Base-by-base conservation (phyloP, 768 basidiomycete species). In the Auricularia sp. region DNA sequence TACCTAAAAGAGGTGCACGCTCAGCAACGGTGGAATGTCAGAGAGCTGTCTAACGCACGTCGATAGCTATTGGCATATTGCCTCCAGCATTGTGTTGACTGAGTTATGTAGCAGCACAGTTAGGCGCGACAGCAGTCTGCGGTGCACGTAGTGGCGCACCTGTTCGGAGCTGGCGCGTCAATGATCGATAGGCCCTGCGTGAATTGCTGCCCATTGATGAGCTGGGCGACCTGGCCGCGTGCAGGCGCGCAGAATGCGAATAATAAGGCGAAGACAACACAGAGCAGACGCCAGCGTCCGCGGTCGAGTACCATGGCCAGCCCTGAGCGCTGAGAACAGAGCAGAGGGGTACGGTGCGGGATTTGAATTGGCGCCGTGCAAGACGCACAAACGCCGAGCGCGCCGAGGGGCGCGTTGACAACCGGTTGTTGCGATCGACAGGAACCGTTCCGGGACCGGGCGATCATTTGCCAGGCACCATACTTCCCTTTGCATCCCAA, bases 141-240 rank as follows among this genome's bases (percentile, higher is more conserved):
- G 43, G 10, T 10, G 18, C 14, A 16, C 47, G 0, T 16, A 51
- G 47, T 51, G 18, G 47, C 47, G 47, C 53, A 63, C 62, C 62
- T 63, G 35, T 63, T 51, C 29, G 62, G 62, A 44, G 62, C 62
- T 23, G 62, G 62, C 16, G 62, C 62, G 35, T 63, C 51, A 51
- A 23, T 63, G 43, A 63, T 51, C 10, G 62, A 35, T n/a, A 63
- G 47, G n/a, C 62, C 62, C 21, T 39, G 39, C 34, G 62, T 63
- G 62, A 63, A 63, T 18, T 63, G 51, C 43, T 63, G 62, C 23
- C 62, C 62, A n/a, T 51, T 51, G 16, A 63, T 39, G n/a, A 63
- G 47, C 34, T 63, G 42, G 21, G 62, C 62, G 73, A 73, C 65
- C 68, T 68, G 53, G 47, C 18, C 47, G 21, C 6, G 10, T 18